Base-by-base conservation (phyloP, 1,284 basidiomycete species). In the Taiwanofungus camphoratus region DNA sequence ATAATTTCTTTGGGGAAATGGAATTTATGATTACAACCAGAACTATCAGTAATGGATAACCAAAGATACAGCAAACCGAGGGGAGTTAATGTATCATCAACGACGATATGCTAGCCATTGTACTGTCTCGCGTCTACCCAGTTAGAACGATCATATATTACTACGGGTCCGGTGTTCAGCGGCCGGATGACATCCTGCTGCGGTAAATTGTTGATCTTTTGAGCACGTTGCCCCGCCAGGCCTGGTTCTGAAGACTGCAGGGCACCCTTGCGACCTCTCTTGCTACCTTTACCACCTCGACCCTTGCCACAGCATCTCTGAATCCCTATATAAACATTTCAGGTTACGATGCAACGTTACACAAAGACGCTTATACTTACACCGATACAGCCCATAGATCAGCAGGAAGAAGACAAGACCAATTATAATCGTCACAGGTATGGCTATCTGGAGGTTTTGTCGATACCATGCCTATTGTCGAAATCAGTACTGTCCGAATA, bases 401-500 rank as follows among this genome's bases (percentile, higher is more conserved):
- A 49, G 39, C 23, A 77, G 54, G n/a, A 85, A 52, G 6, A 75
- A 67, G 34, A 88, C 52, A 27, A 92, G 62, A 8, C 74, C 85
- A 15, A 68, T 85, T 16, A 84, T 79, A 42, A 92, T 65, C 0
- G 87, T 87, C 32, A 92, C 79, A 11, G 89, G 88, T 51, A 91
- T 85, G 16, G 86, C 69, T 46, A 91, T 87, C 57, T 89, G 82
- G 11, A 88, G 72, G 65, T 92, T 90, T 51, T 82, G 71, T 3
- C 63, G 68, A 61, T 87, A 89, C 85, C 83, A 86, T 2, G 83
- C 70, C 71, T 79, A 58, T 5, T 11, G 16, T 16, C 18, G 23
- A 21, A 30, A 27, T 2, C 15, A 19, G 11, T 12, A 34, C 16
- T 34, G 21, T 19, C 19, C 42, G 39, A 11, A 20, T 18, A 7